Evolutionary conservation across 768 basidiomycete species (phyloP).

Genomic region (Naganishia randhawae): DNA sequence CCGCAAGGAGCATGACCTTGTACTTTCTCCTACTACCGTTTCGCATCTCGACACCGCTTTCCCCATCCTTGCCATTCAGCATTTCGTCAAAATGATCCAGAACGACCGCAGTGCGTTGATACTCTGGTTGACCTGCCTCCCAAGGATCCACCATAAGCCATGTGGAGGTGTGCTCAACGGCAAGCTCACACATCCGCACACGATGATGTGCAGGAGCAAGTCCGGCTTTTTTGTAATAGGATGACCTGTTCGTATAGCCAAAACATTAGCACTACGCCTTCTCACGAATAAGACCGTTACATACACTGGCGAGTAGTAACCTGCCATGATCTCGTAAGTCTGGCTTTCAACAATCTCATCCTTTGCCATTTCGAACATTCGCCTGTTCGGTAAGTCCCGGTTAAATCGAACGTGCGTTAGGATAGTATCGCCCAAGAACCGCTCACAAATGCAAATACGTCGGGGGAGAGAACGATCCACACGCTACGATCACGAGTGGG

Average conservation of each 20-base stretch:
- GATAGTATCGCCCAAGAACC: neutral
- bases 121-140: slow-evolving; percentile 85
- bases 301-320: slow-evolving; percentile 87
- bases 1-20: slow-evolving; percentile 88
- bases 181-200: slow-evolving; percentile 69
- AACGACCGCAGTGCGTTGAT: slow-evolving; percentile 93
- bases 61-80: slow-evolving; percentile 66
- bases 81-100: slow-evolving; percentile 95
- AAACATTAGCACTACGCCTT: slow-evolving; percentile 49
- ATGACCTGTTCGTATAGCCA: slow-evolving; percentile 35
- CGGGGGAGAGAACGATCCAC: slow-evolving; percentile 95
- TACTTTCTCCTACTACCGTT: slow-evolving; percentile 68
- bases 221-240: slow-evolving; percentile 86
- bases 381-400: slow-evolving; percentile 45
- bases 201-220: slow-evolving; percentile 80
- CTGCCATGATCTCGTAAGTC: slow-evolving; percentile 90
- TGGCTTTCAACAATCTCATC: slow-evolving; percentile 84
- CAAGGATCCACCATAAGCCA: slow-evolving; percentile 98
- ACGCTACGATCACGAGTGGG: slow-evolving; percentile 62
- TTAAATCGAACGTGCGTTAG: slow-evolving; percentile 29
- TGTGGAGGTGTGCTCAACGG: slow-evolving; percentile 79
- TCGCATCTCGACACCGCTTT: slow-evolving; percentile 68
- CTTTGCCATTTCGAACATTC: slow-evolving; percentile 99
- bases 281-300: neutral
- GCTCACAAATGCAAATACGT: slow-evolving; percentile 81